These are phyloP conservation scores for Hyphodiscus sp. DNA, from an alignment of 2,329 filamentous ascomycete genomes.

Conservation along the genomic window DNA sequence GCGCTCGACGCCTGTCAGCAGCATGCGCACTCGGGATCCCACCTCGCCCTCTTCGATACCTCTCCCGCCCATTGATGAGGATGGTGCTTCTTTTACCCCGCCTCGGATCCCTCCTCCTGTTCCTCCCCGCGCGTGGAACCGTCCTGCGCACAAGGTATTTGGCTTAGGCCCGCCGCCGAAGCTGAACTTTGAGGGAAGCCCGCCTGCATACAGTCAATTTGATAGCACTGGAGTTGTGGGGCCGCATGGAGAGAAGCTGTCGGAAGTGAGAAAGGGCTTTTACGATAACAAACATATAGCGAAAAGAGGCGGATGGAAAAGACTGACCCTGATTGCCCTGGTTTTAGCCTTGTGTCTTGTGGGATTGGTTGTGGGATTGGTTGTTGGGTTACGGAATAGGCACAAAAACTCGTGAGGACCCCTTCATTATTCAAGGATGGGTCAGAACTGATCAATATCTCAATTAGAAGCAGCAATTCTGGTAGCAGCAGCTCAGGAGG, in stretches of 20 bases:
- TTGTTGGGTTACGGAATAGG: slow-evolving; percentile 25
- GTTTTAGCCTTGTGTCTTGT: slow-evolving; percentile 22
- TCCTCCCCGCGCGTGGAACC: slow-evolving; percentile 18
- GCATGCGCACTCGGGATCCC: neutral
- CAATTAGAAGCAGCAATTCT: slow-evolving; percentile 3
- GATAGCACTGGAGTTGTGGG: slow-evolving; percentile 6
- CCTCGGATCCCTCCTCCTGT: slow-evolving; percentile 10
- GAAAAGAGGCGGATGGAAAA: slow-evolving; percentile 29
- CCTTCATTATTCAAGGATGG: neutral
- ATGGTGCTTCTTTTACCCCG: neutral
- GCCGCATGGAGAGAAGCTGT: slow-evolving; percentile 17
- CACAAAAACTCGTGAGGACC: slow-evolving; percentile 14
- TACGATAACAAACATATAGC: slow-evolving; percentile 25
- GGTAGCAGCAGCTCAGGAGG: slow-evolving; percentile 9
- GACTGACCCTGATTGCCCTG: slow-evolving; percentile 23
- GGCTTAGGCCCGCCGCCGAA: slow-evolving; percentile 10
- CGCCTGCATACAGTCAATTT: slow-evolving; percentile 22
- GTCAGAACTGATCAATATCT: neutral
- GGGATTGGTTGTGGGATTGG: slow-evolving; percentile 29
- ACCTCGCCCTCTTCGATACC: neutral
- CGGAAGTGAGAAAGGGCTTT: slow-evolving; percentile 13
- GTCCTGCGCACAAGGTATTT: slow-evolving; percentile 13
- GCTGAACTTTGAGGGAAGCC: slow-evolving; percentile 13
- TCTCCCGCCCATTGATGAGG: neutral
- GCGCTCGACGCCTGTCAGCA: neutral